Base-by-base conservation (phyloP, 2,329 filamentous ascomycete genomes). In the Sporothrix protearum region DNA sequence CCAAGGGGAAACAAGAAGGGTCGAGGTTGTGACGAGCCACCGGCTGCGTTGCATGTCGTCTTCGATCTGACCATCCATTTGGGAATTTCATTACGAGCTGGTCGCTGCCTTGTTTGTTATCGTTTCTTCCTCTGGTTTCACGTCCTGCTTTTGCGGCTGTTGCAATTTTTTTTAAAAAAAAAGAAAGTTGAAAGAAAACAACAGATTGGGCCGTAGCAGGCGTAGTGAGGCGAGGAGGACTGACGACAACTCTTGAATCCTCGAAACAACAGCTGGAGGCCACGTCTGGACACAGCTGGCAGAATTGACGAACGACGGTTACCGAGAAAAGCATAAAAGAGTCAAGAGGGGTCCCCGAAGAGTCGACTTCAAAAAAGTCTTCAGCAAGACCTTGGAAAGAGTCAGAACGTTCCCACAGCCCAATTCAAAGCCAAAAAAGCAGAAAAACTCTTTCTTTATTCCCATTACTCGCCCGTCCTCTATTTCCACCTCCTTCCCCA, bases 201-300 rank as follows among this genome's bases (percentile, higher is more conserved):
- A n/a, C n/a, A n/a, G n/a, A n/a, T n/a, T 64, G 59, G 28, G n/a
- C 36, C 36, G 42, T 45, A 25, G 9, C n/a, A 45, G 5, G 39
- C 36, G 36, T 12, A n/a, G 36, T 39, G 59, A n/a, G 36, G 33
- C 33, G 33, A 22, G 42, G 57, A 61, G 10, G 57, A 64, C n/a
- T 45, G 59, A 64, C 59, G 59, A 64, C 59, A 64, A 36, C 30
- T 9, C n/a, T 53, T 39, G 47, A 51, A 25, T 36, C 66, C 47
- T 68, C 49, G 47, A 47, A 14, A 39, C 64, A 16, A 8, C 25
- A 36, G 64, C 25, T 28, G 47, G 45, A 39, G 66, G 30, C 66
- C 66, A 42, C 47, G 28, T 55, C 30, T 68, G 66, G 66, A 53
- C 66, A 55, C 66, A 55, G 66, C 42, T 57, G 51, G 30, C 49